Evolutionary conservation across 768 basidiomycete genomes (phyloP), one percentile per base, ranked within the genome.

Genomic region (Russula sp.): DNA sequence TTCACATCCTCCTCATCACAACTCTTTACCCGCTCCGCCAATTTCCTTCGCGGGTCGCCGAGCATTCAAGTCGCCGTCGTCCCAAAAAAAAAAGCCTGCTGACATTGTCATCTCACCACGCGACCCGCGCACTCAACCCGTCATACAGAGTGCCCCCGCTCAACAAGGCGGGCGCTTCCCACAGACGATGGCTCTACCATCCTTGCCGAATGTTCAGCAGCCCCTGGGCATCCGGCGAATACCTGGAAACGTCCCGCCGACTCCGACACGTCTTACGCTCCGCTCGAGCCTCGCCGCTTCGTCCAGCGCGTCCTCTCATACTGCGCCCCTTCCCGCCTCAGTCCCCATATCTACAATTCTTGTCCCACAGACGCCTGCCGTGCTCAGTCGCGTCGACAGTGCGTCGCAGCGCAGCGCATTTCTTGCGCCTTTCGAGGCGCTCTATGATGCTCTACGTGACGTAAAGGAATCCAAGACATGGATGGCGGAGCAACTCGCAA

Each of bases 361-460:
- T 11, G 84, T 87, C 1, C 88, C 89, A 2, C 84, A 84, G 3
- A 88, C 89, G 1, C 86, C 88, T 3, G 81, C 81, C n/a, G 77
- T 81, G 11, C 77, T 89, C 20, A 84, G 85, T 16, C 82, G 81
- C 45, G 82, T 84, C 1, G 80, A 79, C 13, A 85, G 83, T 69
- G 70, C 81, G 10, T 81, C 82, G 27, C 86, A 87, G 70, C 90
- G 87, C 71, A 77, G 82, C 1, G 86, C 89, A 20, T 94, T 94
- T 73, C 75, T 94, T 53, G 84, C 87, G 0, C 91, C 89, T 3
- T 94, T 94, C 67, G 89, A 88, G 69, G 73, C 80, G 56, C 94
- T 94, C 73, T 94, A 92, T 71, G 91, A 94, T 63, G 86, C 90
- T 3, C 82, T 94, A 37, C 81, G 85, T 59, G 92, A 92, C 72